These are phyloP conservation scores for Luffa aegyptiaca DNA, from an alignment of 306 rosid genomes.

Conservation along the genomic window DNA sequence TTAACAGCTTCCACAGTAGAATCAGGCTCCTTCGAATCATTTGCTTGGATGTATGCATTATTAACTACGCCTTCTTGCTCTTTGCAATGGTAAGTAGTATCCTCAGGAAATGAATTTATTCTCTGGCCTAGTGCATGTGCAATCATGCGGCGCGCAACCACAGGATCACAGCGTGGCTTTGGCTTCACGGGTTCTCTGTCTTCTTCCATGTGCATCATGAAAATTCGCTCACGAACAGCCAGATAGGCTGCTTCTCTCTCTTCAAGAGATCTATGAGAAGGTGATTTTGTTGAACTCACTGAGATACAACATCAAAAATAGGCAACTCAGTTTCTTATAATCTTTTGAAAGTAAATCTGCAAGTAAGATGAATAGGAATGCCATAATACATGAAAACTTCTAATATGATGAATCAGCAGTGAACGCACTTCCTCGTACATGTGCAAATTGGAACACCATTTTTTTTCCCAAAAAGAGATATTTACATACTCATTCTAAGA, in stretches of 20 bases:
- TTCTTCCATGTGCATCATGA: slow-evolving; percentile 45
- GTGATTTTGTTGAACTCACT: slow-evolving; percentile 29
- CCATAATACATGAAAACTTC: background rate
- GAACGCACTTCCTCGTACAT: background rate
- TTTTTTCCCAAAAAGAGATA: background rate
- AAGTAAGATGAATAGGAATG: background rate
- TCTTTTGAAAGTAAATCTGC: slow-evolving; percentile 1
- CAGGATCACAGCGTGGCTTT: slow-evolving; percentile 67
- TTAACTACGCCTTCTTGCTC: slow-evolving; percentile 21
- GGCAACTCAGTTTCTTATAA: background rate
- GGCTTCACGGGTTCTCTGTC: slow-evolving; percentile 40
- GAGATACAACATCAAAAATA: slow-evolving; percentile 16
- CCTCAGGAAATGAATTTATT: slow-evolving; percentile 37
- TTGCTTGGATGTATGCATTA: slow-evolving; percentile 23
- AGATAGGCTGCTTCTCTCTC: slow-evolving; percentile 81
- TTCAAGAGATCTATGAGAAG: slow-evolving; percentile 56
- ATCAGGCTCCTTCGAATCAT: slow-evolving; percentile 19
- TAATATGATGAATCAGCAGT: background rate
- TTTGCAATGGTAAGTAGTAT: slow-evolving; percentile 17
- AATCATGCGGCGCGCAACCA: slow-evolving; percentile 94
- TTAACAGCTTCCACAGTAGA: slow-evolving; percentile 20
- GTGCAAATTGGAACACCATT: background rate
- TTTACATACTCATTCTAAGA: background rate
- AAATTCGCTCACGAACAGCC: slow-evolving; percentile 83
- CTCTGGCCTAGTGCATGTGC: slow-evolving; percentile 92